Conservation (phyloP, 306 rosid species). For the Gastrolobium bilobum region DNA sequence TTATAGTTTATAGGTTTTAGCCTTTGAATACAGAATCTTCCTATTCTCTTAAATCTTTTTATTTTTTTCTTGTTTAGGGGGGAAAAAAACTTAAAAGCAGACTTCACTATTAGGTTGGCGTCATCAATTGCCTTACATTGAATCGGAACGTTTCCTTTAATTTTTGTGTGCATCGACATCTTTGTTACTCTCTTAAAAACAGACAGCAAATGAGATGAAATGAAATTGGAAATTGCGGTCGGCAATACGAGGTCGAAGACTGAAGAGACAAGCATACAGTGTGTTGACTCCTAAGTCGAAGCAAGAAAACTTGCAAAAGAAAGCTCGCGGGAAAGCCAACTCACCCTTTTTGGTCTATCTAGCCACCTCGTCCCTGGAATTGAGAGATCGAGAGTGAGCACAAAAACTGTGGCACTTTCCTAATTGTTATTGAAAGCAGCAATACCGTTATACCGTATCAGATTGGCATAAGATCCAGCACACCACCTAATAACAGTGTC, state of each 20-base stretch:
- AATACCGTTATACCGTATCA: background rate
- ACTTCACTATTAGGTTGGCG: background rate
- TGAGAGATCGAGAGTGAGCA: constrained; percentile 10
- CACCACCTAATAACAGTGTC: too few species aligned
- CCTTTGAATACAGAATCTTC: too few species aligned
- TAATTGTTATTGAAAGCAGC: background rate
- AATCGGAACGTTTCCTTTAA: background rate
- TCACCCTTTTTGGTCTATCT: background rate
- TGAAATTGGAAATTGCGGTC: background rate
- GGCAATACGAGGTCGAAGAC: constrained; percentile 20
- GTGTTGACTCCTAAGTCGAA: constrained; percentile 34
- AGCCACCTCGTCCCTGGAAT: background rate
- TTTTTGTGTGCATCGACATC: background rate
- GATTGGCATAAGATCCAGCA: background rate
- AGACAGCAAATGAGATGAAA: background rate
- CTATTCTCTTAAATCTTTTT: too few species aligned
- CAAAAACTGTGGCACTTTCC: background rate
- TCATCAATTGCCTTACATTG: background rate
- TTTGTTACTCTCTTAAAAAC: background rate
- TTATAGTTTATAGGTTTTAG: too few species aligned
- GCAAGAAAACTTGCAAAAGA: background rate
- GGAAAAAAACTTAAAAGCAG: background rate
- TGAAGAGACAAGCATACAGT: background rate
- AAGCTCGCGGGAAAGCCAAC: constrained; percentile 1
- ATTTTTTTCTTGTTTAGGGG: too few species aligned